Evolutionary conservation across 495 filamentous ascomycete species (phyloP), one percentile per base, ranked within the genome.

Genomic region (Xylaria cubensis): DNA sequence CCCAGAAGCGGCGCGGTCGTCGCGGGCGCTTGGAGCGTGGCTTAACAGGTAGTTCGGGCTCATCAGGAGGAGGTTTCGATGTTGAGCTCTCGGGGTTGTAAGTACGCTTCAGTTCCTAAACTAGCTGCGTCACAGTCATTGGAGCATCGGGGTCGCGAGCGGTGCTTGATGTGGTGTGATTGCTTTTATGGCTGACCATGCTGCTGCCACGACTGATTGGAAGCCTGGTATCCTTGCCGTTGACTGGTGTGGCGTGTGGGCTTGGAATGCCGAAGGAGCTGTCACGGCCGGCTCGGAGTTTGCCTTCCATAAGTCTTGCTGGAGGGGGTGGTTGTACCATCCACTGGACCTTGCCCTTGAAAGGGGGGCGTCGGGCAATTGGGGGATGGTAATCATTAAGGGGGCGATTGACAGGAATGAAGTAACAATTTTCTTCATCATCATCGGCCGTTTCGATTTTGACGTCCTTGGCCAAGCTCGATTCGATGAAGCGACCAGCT

Each of bases 251-350:
- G 61, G 75, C 74, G 59, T 48, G 73, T 71, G 74, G 72, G 46
- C 72, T 74, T 9, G 75, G 10, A 50, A 74, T 70, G 32, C 73
- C 76, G 34, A 69, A 64, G 55, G 79, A 76, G 69, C 86, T 88
- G 55, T 83, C 80, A 72, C 88, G 80, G 73, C 86, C 86, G 66
- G 85, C 84, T 10, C 83, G 83, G 19, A 90, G 85, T 78, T 94
- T 95, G 71, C 94, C 93, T 74, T 90, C 91, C 94, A 97, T 97
- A 61, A 97, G 83, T 75, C 89, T 92, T 21, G 94, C 93, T 63
- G 87, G 88, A 48, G 94, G 94, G 3, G 94, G 94, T 3, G 94
- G 94, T 79, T 95, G 92, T 42, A 97, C 83, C 93, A 97, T 96
- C 94, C 94, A 97, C 75, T 83, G 82, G n/a, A 90, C 90, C 66